Evolutionary conservation across 257 asterid genomes (phyloP), one percentile per base, ranked within the genome.

Genomic region (Leptodermis oblonga): DNA sequence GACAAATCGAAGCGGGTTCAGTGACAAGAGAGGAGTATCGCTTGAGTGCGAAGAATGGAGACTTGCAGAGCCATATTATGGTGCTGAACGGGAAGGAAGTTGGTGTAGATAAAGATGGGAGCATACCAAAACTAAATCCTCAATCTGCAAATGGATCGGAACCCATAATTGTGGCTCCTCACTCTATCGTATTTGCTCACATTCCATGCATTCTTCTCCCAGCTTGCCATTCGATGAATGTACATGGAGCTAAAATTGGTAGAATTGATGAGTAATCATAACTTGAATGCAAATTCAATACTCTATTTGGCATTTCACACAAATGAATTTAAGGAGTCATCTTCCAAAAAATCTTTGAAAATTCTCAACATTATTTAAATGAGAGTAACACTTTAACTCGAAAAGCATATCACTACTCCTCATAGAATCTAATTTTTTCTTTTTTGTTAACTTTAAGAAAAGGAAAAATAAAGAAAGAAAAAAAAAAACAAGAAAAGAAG

Each of bases 121-220:
- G 26, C 41, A 87, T 89, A 67, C 96, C 96, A 26, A 62, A 58
- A 1, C 53, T 89, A 51, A 71, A 77, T n/a, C 92, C 96, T 28
- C 56, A 77, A 49, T n/a, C 41, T 45, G 84, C 77, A 45, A 80
- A 81, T 63, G 76, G 87, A 15, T 76, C 83, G 13, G 87, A 83
- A 79, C 86, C 84, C 7, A 70, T 89, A 74, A 74, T 20, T 1
- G 77, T 89, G 14, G 86, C 75, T 65, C 92, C 97, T 61, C 78
- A 69, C 78, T 92, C 97, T 59, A 83, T 91, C 71, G 94, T 86
- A 45, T 92, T 89, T 76, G 87, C 86, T 78, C 89, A 82, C 69
- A 75, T 87, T 74, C 90, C 95, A 36, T 55, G 45, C 74, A 80
- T 82, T 66, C 70, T 43, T 82, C 65, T 80, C 43, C 86, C 85